Percentiles rank a stretch among this genome's conserved stretches.
Evolutionary conservation across 2,329 filamentous ascomycete species (phyloP).

Genomic region (Boeremia exigua): DNA sequence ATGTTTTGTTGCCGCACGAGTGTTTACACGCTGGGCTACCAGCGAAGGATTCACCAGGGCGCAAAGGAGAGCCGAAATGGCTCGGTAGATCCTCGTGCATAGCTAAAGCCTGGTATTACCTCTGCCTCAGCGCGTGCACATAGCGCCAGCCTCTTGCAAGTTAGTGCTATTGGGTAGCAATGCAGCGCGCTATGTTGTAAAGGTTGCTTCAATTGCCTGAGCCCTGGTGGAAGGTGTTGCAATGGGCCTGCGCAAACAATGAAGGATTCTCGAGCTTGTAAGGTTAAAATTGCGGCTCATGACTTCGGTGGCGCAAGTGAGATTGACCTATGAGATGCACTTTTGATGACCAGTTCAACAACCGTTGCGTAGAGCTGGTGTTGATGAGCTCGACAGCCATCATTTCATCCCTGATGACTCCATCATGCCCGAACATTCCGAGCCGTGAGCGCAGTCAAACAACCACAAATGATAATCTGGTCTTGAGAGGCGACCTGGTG

Average conservation of each 20-base stretch:
- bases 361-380: neutral
- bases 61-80: neutral
- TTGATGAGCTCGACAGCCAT: too few species aligned
- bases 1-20: too few species aligned
- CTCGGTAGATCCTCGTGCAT: slow-evolving; percentile 3
- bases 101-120: neutral
- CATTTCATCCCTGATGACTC: too few species aligned
- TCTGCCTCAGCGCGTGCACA: neutral
- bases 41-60: neutral
- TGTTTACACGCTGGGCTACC: too few species aligned
- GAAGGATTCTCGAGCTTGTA: neutral
- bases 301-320: neutral
- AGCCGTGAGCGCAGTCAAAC: too few species aligned
- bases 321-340: neutral
- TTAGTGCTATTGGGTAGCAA: slow-evolving; percentile 5
- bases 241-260: neutral
- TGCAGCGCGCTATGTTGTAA: neutral
- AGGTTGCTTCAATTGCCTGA: neutral
- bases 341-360: neutral
- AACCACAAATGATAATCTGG: too few species aligned
- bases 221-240: neutral
- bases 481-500: too few species aligned
- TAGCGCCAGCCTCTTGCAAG: neutral
- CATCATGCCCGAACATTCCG: too few species aligned
- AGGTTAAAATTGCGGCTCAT: neutral